Conservation (phyloP, 2,329 filamentous ascomycete genomes). For the Alternaria burnsii region DNA sequence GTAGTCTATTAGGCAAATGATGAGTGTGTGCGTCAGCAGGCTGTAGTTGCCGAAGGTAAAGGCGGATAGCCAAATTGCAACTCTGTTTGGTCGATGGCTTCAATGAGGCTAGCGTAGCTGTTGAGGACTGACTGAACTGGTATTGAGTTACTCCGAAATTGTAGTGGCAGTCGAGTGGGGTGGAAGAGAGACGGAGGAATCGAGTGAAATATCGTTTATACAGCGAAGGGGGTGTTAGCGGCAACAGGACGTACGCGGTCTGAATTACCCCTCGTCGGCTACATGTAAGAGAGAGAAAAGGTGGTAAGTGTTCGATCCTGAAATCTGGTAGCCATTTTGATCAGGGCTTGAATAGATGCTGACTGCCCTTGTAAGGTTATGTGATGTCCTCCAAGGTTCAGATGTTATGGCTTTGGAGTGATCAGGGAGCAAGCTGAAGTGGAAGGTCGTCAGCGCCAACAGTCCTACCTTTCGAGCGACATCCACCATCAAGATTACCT, state of each 20-base stretch:
- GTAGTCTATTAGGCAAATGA: background rate
- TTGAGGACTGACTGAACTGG: background rate
- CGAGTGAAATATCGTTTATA: background rate
- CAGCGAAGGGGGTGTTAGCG: background rate
- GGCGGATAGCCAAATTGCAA: background rate
- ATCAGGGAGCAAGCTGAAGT: background rate
- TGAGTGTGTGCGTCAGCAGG: background rate
- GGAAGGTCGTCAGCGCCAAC: background rate
- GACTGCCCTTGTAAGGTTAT: no score
- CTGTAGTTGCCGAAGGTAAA: constrained; percentile 15
- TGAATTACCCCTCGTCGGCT: background rate
- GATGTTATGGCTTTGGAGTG: background rate
- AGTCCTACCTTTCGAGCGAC: background rate
- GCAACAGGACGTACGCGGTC: background rate
- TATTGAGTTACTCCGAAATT: background rate
- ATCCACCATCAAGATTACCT: background rate
- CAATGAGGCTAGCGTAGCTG: background rate
- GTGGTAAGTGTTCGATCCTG: background rate
- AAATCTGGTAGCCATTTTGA: background rate
- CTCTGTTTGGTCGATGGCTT: background rate
- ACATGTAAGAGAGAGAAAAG: background rate
- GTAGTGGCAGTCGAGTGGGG: background rate
- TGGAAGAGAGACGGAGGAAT: constrained; percentile 1
- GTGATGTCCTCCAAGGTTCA: background rate
- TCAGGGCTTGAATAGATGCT: background rate